A percentile compares a stretch with the other conserved stretches of the same genome.
Evolutionary conservation across 1,284 basidiomycete genomes (phyloP).

Genomic region (Paramarasmius palmivorus): DNA sequence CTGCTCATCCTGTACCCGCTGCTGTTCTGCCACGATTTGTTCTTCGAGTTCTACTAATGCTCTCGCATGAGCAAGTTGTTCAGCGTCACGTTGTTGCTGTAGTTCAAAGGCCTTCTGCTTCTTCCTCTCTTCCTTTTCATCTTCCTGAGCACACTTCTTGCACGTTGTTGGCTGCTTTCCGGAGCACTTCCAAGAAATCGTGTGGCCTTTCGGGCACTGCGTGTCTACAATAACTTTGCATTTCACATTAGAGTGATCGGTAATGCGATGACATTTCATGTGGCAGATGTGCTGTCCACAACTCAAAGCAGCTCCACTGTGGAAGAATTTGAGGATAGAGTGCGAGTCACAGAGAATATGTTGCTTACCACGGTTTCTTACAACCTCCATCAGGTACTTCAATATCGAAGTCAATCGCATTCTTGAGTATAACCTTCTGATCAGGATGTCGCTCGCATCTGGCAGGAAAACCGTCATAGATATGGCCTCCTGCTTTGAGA

Average conservation of each 20-base stretch:
- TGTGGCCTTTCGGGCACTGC: conserved; percentile 27
- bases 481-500: conserved; percentile 38
- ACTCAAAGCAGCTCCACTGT: conserved; percentile 45
- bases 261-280: conserved; percentile 55
- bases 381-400: conserved; percentile 65
- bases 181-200: conserved; percentile 30
- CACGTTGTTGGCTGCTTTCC: conserved; percentile 29
- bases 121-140: conserved; percentile 28
- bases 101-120: conserved; percentile 26
- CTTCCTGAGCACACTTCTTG: conserved; percentile 33
- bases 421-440: conserved; percentile 34
- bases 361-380: conserved; percentile 49
- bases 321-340: not conserved
- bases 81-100: conserved; percentile 35
- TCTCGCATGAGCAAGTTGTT: conserved; percentile 29
- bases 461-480: conserved; percentile 62
- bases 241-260: conserved; percentile 34
- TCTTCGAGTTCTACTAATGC: conserved; percentile 33
- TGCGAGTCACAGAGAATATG: not conserved
- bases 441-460: conserved; percentile 55
- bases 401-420: conserved; percentile 48
- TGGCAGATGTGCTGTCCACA: conserved; percentile 53
- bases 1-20: conserved; percentile 23
- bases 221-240: conserved; percentile 19
- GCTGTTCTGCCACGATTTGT: conserved; percentile 27